Base-by-base conservation (phyloP, 495 filamentous ascomycete species). In the Tuber magnatum region DNA sequence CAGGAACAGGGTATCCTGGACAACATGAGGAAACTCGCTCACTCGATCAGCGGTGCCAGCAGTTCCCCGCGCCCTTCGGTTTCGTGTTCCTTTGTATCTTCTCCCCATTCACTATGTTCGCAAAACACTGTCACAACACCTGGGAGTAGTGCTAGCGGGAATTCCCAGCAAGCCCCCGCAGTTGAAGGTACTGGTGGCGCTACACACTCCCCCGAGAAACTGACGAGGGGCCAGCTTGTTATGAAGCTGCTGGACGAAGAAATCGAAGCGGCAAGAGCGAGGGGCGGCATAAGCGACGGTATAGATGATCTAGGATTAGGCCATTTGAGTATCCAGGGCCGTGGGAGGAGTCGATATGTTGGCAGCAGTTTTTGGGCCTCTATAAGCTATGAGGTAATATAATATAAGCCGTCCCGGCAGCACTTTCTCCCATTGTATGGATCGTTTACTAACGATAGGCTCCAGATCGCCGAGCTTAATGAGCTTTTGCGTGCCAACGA, bases 291-390 rank as follows among this genome's bases (percentile, higher is more conserved):
- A 8, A 51, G 75, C 18, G 76, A 79, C 1, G 82, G 83, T 24
- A 86, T 85, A 44, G 85, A 92, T 28, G 87, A 90, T 68, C 88
- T 89, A 77, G 89, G 92, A 76, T 90, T 96, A 80, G 94, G 94
- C 46, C 86, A 93, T 71, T 82, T 98, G 79, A 91, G 97, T 1
- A 87, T 97, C 69, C 93, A 92, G 75, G 92, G 96, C 79, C 87
- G 89, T 70, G 91, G 91, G 4, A 89, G 88, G 78, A 92, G 90
- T 78, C 87, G 92, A 81, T 97, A 97, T 84, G 91, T 97, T 75
- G 94, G 92, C 82, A 94, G 91, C 83, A 90, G 89, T 24, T 92
- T 97, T 71, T 97, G 94, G 94, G 90, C 91, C n/a, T 92, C 88
- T 76, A 85, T 97, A 68, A 92, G 90, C 71, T 92, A 94, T 75